Conservation (phyloP, 768 basidiomycete species). For the Russula griseocarnosa region DNA sequence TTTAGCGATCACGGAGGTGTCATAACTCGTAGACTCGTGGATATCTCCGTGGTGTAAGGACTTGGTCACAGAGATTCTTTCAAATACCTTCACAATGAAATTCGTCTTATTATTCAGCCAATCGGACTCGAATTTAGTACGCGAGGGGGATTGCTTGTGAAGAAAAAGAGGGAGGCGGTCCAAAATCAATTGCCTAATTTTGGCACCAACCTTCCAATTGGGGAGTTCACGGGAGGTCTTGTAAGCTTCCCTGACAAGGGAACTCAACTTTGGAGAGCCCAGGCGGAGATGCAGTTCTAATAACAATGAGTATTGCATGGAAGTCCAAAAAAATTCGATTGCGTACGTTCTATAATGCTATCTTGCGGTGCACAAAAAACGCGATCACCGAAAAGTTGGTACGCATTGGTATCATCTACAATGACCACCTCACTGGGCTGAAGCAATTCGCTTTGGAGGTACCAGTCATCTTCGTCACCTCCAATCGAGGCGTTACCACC, state of each 20-base stretch:
- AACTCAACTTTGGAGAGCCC: conserved; percentile 70
- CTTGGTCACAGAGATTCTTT: conserved; percentile 60
- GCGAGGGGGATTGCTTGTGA: conserved; percentile 76
- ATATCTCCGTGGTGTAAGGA: conserved; percentile 52
- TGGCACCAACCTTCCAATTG: conserved; percentile 45
- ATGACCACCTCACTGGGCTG: conserved; percentile 68
- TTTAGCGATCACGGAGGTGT: conserved; percentile 70
- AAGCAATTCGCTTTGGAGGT: conserved; percentile 66
- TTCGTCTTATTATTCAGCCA: conserved; percentile 64
- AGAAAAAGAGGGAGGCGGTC: conserved; percentile 89
- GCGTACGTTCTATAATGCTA: conserved; percentile 76
- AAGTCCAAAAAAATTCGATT: background rate
- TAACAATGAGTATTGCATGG: background rate
- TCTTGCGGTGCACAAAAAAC: conserved; percentile 84
- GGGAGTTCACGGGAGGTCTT: conserved; percentile 51
- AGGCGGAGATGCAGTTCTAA: conserved; percentile 71
- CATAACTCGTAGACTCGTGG: conserved; percentile 52
- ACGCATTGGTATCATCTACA: conserved; percentile 80
- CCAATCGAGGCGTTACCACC: conserved; percentile 36
- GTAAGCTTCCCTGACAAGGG: conserved; percentile 74
- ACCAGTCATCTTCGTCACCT: conserved; percentile 68
- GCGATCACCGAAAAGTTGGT: conserved; percentile 71
- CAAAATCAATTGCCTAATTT: conserved; percentile 60
- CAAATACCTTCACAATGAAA: conserved; percentile 66
- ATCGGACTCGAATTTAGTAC: conserved; percentile 53